Percentiles rank a stretch among this genome's conserved stretches.
These are phyloP conservation scores for Bromus sterilis DNA, from an alignment of 176 grass and related monocot species.

Conservation along the genomic window DNA sequence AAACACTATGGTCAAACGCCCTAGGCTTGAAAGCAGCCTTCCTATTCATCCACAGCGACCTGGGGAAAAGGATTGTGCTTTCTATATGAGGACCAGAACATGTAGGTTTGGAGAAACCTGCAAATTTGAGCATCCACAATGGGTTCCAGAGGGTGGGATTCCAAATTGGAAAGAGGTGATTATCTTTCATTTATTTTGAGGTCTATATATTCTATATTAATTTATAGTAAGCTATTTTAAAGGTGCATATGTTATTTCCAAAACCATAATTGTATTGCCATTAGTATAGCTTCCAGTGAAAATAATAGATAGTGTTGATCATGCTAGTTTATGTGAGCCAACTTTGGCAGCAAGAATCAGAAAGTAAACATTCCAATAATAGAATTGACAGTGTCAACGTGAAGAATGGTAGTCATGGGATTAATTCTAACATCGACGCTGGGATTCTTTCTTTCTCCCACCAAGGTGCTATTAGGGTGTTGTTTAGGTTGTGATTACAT, in stretches of 20 bases:
- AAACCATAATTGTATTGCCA: conserved; percentile 11
- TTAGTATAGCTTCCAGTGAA: neutral
- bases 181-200: conserved; percentile 37
- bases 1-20: conserved; percentile 86
- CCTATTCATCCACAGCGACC: conserved; percentile 79
- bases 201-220: conserved; percentile 23
- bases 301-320: neutral
- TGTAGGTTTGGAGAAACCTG: conserved; percentile 82
- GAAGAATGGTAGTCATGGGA: neutral
- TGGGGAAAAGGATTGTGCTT: conserved; percentile 76
- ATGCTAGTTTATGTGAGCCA: neutral
- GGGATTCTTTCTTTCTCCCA: neutral
- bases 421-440: neutral
- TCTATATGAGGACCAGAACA: conserved; percentile 93
- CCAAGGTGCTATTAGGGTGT: neutral
- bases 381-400: neutral
- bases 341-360: neutral
- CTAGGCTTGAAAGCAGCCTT: conserved; percentile 89
- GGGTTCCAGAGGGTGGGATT: conserved; percentile 84
- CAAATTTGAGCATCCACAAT: conserved; percentile 95
- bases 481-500: neutral
- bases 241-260: conserved; percentile 8
- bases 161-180: conserved; percentile 99
- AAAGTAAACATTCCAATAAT: neutral
- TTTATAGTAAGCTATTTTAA: conserved; percentile 19